These are phyloP conservation scores for Mortierella sp. DNA, from an alignment of 371 early-diverging fungal species.

Conservation along the genomic window DNA sequence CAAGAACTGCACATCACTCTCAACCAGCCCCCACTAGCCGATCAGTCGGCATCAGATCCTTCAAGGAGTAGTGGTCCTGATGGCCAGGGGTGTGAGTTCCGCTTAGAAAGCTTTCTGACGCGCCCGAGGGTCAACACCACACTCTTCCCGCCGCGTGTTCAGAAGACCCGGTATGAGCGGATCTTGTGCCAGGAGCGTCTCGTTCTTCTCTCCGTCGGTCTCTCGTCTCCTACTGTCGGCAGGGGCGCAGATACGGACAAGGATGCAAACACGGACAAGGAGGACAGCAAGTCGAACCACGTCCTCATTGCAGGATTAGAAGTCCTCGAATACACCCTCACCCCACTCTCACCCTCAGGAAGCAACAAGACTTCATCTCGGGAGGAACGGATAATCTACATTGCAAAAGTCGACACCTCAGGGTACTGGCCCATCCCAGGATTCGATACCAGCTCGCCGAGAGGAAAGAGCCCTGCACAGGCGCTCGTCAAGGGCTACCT, in stretches of 20 bases:
- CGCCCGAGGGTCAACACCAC: constrained; percentile 20
- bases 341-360: constrained; percentile 12
- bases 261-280: background rate
- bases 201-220: constrained; percentile 31
- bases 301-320: constrained; percentile 48
- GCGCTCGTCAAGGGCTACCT: constrained; percentile 66
- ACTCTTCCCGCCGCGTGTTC: constrained; percentile 35
- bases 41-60: background rate
- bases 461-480: constrained; percentile 54
- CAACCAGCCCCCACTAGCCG: background rate
- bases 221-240: background rate
- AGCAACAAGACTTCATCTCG: background rate
- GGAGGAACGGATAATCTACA: constrained; percentile 59
- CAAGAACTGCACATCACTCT: constrained; percentile 21
- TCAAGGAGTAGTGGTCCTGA: background rate
- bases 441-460: constrained; percentile 23
- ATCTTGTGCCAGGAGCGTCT: constrained; percentile 47
- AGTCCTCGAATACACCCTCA: constrained; percentile 42
- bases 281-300: background rate
- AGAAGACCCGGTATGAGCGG: constrained; percentile 18
- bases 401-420: constrained; percentile 77
- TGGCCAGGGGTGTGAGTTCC: constrained; percentile 17
- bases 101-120: constrained; percentile 38
- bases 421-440: constrained; percentile 56
- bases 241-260: background rate